These are phyloP conservation scores for Suillus clintonianus DNA, from an alignment of 768 basidiomycete genomes.

Conservation along the genomic window DNA sequence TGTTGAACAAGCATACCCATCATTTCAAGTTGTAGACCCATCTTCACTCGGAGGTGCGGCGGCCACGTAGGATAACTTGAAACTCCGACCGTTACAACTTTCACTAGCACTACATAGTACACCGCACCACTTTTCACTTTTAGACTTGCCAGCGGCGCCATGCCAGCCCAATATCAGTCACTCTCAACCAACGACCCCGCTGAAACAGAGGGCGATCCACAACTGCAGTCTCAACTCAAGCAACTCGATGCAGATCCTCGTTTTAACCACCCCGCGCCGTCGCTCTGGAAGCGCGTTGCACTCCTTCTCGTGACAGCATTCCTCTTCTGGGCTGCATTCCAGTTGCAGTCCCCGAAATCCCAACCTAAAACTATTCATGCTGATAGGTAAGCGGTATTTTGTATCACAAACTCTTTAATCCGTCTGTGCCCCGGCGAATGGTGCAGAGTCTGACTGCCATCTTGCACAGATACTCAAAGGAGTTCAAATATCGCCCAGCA, in stretches of 20 bases:
- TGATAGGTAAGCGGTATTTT: slow-evolving; percentile 48
- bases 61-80: background rate
- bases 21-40: too few relatives aligned
- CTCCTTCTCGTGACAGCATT: slow-evolving; percentile 43
- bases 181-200: background rate
- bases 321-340: slow-evolving; percentile 47
- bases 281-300: slow-evolving; percentile 47
- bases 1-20: too few relatives aligned
- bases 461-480: slow-evolving; percentile 70
- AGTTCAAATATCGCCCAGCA: slow-evolving; percentile 80
- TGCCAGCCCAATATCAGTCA: background rate
- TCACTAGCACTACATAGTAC: background rate
- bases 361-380: slow-evolving; percentile 59
- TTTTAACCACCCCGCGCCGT: slow-evolving; percentile 42
- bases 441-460: background rate
- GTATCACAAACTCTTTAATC: background rate
- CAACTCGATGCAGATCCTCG: slow-evolving; percentile 24
- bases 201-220: background rate
- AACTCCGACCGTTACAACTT: background rate
- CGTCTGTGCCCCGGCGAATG: background rate
- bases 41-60: background rate
- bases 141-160: background rate
- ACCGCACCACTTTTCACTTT: background rate
- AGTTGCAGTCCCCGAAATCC: slow-evolving; percentile 26
- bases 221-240: slow-evolving; percentile 1